Evolutionary conservation across 176 grass and related monocot species (phyloP).

Genomic region (Cenchrus americanus): DNA sequence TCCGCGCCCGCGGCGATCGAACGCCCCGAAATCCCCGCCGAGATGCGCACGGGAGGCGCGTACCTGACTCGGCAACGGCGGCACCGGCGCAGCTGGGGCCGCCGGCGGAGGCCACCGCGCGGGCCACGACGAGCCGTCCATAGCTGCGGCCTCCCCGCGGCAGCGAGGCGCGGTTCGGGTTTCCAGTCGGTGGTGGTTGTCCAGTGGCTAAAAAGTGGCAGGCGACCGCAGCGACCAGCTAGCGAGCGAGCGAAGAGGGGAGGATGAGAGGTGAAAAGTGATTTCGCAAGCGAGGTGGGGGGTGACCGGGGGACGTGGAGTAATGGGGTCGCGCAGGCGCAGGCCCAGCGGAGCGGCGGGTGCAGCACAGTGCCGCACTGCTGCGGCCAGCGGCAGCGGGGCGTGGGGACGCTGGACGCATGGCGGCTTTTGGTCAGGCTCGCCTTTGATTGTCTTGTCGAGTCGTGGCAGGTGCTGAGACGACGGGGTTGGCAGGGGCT

Average conservation of each 20-base stretch:
- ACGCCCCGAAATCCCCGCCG: neutral
- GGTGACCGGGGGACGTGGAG: neutral
- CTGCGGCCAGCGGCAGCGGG: neutral
- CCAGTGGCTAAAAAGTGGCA: neutral
- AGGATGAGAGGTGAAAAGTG: slow-evolving; percentile 16
- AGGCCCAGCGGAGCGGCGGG: neutral
- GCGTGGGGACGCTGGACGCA: slow-evolving; percentile 20
- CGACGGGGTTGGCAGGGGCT: neutral
- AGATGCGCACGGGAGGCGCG: neutral
- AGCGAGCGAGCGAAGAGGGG: neutral
- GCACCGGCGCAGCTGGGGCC: neutral
- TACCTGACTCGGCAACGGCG: slow-evolving; percentile 38
- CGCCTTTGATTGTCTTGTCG: slow-evolving; percentile 22
- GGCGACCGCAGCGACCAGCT: neutral
- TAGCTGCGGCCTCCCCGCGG: slow-evolving; percentile 26
- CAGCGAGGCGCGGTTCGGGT: neutral
- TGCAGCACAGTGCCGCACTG: neutral
- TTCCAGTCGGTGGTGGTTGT: neutral
- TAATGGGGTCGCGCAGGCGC: neutral
- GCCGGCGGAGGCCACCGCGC: slow-evolving; percentile 40
- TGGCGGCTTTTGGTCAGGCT: neutral
- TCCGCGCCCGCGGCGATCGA: slow-evolving; percentile 3
- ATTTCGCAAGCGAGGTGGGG: neutral
- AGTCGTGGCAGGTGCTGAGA: slow-evolving; percentile 7
- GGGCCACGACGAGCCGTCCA: slow-evolving; percentile 62